Evolutionary conservation across 768 basidiomycete species (phyloP).

Genomic region (Tylopilus subfusipes): DNA sequence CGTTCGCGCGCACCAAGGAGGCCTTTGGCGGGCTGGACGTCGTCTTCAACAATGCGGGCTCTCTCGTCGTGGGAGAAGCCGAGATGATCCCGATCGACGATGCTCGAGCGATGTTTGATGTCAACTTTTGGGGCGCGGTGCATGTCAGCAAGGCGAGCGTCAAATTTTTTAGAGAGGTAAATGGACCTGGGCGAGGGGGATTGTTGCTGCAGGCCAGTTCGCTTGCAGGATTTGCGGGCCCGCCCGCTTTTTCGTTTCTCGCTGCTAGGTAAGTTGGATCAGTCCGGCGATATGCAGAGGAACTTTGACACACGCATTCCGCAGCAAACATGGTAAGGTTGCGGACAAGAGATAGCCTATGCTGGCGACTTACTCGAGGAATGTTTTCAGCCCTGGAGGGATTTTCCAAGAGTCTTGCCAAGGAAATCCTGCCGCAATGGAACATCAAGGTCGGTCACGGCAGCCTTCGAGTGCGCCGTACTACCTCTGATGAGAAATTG

Average conservation of each 20-base stretch:
- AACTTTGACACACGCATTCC: neutral
- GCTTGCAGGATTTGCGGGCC: conserved; percentile 23
- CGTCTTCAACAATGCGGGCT: conserved; percentile 23
- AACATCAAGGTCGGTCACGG: conserved; percentile 35
- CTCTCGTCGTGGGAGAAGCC: conserved; percentile 18
- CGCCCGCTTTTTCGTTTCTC: conserved; percentile 14
- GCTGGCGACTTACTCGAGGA: neutral
- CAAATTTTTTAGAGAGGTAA: conserved; percentile 33
- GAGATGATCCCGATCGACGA: conserved; percentile 18
- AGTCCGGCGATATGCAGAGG: conserved; percentile 11
- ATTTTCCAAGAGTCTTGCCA: conserved; percentile 30
- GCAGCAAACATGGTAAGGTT: conserved; percentile 20
- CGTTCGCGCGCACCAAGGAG: conserved; percentile 8
- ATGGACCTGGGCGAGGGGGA: conserved; percentile 33
- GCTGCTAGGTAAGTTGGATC: conserved; percentile 12
- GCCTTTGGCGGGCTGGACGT: conserved; percentile 15
- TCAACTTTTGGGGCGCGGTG: conserved; percentile 29
- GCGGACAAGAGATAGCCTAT: neutral
- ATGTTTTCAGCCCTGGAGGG: conserved; percentile 31
- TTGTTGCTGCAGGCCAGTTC: conserved; percentile 36
- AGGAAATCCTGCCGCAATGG: conserved; percentile 40
- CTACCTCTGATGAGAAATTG: neutral
- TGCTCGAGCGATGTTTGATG: conserved; percentile 24
- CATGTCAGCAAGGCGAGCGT: conserved; percentile 28
- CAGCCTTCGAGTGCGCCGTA: neutral